Conservation (phyloP, 345 rosid genomes). For the Erodium maritimum region DNA sequence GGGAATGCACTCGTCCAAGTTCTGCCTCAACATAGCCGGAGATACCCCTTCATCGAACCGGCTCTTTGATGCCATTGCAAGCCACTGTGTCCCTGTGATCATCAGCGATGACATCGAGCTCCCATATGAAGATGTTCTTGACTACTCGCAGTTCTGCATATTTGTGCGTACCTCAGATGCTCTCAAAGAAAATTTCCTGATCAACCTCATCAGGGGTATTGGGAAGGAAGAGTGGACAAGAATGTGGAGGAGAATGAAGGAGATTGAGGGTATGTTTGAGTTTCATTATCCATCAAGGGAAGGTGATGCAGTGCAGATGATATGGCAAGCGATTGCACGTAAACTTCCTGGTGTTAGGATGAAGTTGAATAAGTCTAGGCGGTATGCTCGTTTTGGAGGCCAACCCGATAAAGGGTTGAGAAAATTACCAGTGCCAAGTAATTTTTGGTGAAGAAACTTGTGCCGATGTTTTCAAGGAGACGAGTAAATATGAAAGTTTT, state of each 20-base stretch:
- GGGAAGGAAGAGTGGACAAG: constrained; percentile 60
- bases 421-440: constrained; percentile 26
- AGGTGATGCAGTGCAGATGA: constrained; percentile 76
- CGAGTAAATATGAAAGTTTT: no score
- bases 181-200: constrained; percentile 47
- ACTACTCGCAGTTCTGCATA: constrained; percentile 82
- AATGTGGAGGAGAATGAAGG: constrained; percentile 60
- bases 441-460: constrained; percentile 46
- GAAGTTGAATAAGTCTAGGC: constrained; percentile 53
- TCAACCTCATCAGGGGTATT: constrained; percentile 52
- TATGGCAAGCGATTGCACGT: constrained; percentile 78
- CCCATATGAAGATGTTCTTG: constrained; percentile 78
- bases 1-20: constrained; percentile 84
- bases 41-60: constrained; percentile 97
- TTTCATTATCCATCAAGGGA: constrained; percentile 53
- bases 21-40: constrained; percentile 92
- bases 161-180: constrained; percentile 79
- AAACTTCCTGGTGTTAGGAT: constrained; percentile 50
- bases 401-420: constrained; percentile 15
- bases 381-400: constrained; percentile 27
- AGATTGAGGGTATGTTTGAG: constrained; percentile 44
- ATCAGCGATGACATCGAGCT: constrained; percentile 95
- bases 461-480: no score
- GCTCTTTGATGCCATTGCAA: constrained; percentile 89
- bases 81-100: constrained; percentile 87